Base-by-base conservation (phyloP, 2,329 filamentous ascomycete genomes). In the Ceratocystis colombiana region DNA sequence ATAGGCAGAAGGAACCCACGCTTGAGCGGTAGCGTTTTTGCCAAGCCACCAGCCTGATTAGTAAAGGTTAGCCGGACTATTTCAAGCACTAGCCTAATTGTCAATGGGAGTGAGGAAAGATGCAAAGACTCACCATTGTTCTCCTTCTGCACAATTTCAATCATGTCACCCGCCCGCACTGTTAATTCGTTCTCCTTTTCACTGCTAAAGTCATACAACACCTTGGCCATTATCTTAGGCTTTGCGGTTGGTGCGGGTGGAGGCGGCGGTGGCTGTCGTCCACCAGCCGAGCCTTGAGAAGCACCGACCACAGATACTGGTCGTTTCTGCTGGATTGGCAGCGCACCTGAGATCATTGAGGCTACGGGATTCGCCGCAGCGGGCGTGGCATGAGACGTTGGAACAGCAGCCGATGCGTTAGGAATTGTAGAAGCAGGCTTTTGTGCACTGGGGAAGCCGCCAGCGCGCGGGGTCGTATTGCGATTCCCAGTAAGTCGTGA, bases 1-100 rank as follows among this genome's bases (percentile, higher is more conserved):
- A 72, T 99, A 99, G 22, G 93, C 90, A 22, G 92, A 89, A 0
- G 94, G 94, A 2, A 94, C 85, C 94, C 94, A 99, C 64, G 91
- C 94, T 76, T 94, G 90, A n/a, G 84, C 84, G 3, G 71, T 71
- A 5, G 70, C 77, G 69, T 87, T 89, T 79, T 90, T 93, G 69
- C 88, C 94, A 61, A 97, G 81, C 93, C 93, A 97, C 94, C 94
- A 99, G 64, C 94, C 93, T 96, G 71, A 48, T 55, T 22, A 2
- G 15, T 25, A 22, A 22, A 44, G 17, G 25, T 15, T 28, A 4
- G 12, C 28, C 8, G n/a, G n/a, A 30, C 17, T 28, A n/a, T n/a
- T 22, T 66, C 77, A 68, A 76, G 37, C 2, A 15, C 25, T 5
- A 48, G 8, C 33, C 33, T 5, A 0, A 41, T 33, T 1, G 25